Base-by-base conservation (phyloP, 495 filamentous ascomycete species). In the Lophium mytilinum region DNA sequence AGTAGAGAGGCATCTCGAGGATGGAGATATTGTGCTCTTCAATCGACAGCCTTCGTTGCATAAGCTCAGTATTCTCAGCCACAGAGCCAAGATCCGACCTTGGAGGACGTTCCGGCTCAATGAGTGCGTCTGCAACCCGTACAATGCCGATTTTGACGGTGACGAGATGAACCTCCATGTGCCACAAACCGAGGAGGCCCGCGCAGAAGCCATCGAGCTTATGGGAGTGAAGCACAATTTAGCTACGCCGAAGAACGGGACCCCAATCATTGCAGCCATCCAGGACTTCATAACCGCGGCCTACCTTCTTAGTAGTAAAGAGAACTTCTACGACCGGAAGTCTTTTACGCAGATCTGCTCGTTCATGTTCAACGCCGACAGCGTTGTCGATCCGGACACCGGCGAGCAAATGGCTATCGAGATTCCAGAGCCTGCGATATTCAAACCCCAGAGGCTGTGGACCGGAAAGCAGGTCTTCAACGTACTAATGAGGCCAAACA, bases 131-230 rank as follows among this genome's bases (percentile, higher is more conserved):
- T 98, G 93, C 68, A 92, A 89, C 42, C 93, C 93, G 9, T 98
- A 98, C 79, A 98, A 98, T 72, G 93, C 93, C 43, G 93, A 98
- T 83, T 98, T 98, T 67, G 93, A 98, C 64, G 93, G 93, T 62
- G 93, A 98, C 60, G 93, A 98, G 71, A 98, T 98, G 93, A 98
- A 98, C 65, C 71, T 98, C 58, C 93, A 98, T 71, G 90, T 98
- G 5, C 93, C 93, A 14, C 93, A 98, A 68, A 98, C 94, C 1
- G 93, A 97, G 73, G 93, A 98, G 73, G 93, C 93, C 11, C 82
- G 94, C 49, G 86, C 91, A 8, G 93, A 98, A 68, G 93, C 93
- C 0, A 93, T 95, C 71, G 88, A 90, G 66, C 72, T 98, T 41
- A 98, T 98, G 94, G 94, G 94, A 47, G 93, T 98, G 2, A 95